Evolutionary conservation across 306 rosid genomes (phyloP).

Genomic region (Datisca glomerata): DNA sequence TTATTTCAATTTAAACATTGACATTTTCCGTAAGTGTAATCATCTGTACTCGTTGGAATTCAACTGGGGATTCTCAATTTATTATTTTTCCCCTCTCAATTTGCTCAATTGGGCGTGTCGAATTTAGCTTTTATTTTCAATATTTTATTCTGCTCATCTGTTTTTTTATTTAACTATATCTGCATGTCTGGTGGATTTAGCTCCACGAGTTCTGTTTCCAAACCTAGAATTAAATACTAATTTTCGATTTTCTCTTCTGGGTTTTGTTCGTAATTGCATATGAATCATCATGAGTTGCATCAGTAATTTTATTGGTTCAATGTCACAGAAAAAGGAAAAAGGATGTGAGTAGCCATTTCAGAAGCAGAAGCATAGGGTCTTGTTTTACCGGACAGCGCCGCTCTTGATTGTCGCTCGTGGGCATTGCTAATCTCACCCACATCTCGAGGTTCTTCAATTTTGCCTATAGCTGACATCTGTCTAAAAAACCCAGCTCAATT

Average conservation of each 20-base stretch:
- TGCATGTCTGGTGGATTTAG: too few species aligned
- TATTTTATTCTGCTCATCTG: too few species aligned
- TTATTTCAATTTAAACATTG: neutral
- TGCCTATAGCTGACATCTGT: conserved; percentile 23
- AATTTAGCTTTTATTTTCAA: too few species aligned
- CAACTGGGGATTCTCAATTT: neutral
- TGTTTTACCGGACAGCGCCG: conserved; percentile 47
- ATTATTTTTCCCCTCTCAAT: neutral
- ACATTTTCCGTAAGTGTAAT: too few species aligned
- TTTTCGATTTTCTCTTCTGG: neutral
- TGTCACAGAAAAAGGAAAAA: conserved; percentile 16
- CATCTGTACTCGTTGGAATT: conserved; percentile 8
- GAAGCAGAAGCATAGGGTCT: conserved; percentile 26
- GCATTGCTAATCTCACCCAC: conserved; percentile 23
- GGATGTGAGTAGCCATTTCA: conserved; percentile 19
- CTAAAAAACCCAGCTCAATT: too few species aligned
- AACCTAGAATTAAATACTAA: neutral
- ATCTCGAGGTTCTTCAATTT: conserved; percentile 44
- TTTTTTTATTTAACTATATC: too few species aligned
- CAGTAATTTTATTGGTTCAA: neutral
- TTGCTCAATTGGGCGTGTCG: neutral
- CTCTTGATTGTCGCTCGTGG: conserved; percentile 59
- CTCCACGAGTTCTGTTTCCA: neutral
- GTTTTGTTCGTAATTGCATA: neutral
- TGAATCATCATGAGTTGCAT: neutral